Evolutionary conservation across 805 yeast genomes (phyloP).

Genomic region (Kluyveromyces siamensis): DNA sequence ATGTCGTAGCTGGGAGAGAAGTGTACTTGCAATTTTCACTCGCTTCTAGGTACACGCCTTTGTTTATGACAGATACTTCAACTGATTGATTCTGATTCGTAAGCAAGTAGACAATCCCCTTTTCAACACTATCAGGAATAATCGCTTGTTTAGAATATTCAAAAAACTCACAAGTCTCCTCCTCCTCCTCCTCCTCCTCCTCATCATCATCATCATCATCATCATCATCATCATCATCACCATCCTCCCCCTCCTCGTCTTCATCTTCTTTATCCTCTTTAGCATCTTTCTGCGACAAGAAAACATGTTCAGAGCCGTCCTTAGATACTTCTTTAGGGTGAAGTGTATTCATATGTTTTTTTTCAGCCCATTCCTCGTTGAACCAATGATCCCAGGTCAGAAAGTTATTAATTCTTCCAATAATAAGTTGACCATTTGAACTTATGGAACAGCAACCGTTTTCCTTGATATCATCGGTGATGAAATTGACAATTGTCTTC

Average conservation of each 20-base stretch:
- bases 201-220: slow-evolving; percentile 8
- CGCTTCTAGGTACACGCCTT: not conserved
- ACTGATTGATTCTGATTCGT: slow-evolving; percentile 9
- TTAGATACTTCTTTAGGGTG: not conserved
- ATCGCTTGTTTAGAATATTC: slow-evolving; percentile 7
- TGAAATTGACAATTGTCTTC: slow-evolving; percentile 11
- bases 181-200: slow-evolving; percentile 13
- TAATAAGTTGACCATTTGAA: slow-evolving; percentile 18
- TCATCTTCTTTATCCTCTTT: not conserved
- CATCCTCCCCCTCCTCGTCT: slow-evolving; percentile 1
- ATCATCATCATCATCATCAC: slow-evolving; percentile 4
- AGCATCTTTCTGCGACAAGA: not conserved
- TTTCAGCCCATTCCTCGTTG: slow-evolving; percentile 3
- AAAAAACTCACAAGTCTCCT: slow-evolving; percentile 5
- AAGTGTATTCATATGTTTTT: not conserved
- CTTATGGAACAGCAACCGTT: slow-evolving; percentile 25
- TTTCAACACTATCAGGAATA: slow-evolving; percentile 12
- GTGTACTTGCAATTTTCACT: not conserved
- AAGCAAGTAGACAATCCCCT: slow-evolving; percentile 30
- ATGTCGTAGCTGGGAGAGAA: not conserved
- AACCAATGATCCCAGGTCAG: slow-evolving; percentile 17
- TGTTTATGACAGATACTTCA: not conserved
- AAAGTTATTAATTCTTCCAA: slow-evolving; percentile 21
- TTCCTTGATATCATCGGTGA: slow-evolving; percentile 12
- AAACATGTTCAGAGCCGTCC: not conserved